Evolutionary conservation across 2,329 filamentous ascomycete genomes (phyloP), one percentile per base, ranked within the genome.

Genomic region (Talaromyces sp.): DNA sequence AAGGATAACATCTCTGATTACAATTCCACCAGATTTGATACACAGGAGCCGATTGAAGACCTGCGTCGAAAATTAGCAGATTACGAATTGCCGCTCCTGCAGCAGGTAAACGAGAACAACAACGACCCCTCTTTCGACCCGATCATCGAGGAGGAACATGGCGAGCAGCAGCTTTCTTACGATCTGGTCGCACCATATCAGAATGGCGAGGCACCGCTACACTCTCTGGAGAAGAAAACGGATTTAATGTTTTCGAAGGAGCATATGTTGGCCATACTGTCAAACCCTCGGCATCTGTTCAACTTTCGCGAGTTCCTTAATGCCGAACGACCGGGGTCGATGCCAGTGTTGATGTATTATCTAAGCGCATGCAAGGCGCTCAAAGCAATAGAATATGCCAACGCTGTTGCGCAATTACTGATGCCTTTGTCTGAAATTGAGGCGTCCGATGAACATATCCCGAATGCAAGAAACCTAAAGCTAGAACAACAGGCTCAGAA

Each of bases 331-430:
- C 86, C 88, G 5, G 78, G 83, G 22, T 91, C 89, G 0, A 80
- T 91, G 2, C 85, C 89, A 0, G 78, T 90, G 8, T 77, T 93
- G 15, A 85, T 88, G 31, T 91, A 92, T 78, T 92, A 92, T 68
- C 81, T 92, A 1, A 88, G 91, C 69, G 85, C 89, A 0, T 75
- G 87, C 65, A 93, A 93, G 72, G 89, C 90, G 0, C 75, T 91
- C 13, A 86, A 87, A 69, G 89, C 90, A 1, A 87, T 93, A 65
- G 82, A 84, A 39, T 92, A 92, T 35, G 85, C 89, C 22, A 91
- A 93, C 73, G 85, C 88, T 0, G 83, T 92, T 41, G 83, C 87
- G 1, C 84, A 86, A 67, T 83, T 87, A 1, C 79, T 91, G 9
- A 81, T 85, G 33, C 81, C 82, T 0, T 83, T 90, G 15, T 75